Evolutionary conservation across 805 yeast species (phyloP).

Genomic region (Ogataea philodendri): DNA sequence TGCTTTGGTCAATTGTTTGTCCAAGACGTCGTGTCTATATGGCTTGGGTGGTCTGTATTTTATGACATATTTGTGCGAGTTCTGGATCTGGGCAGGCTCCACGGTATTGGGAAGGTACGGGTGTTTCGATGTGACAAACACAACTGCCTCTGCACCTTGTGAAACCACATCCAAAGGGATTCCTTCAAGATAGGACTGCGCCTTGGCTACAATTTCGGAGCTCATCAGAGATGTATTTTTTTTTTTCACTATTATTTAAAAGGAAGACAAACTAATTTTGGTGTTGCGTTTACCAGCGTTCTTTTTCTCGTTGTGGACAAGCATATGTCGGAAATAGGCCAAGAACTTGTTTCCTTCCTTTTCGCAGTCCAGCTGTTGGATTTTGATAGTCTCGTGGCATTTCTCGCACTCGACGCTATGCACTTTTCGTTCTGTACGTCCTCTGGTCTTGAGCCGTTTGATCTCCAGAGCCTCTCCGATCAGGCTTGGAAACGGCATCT

Average conservation of each 20-base stretch:
- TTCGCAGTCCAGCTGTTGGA: slow-evolving; percentile 19
- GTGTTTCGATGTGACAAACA: slow-evolving; percentile 59
- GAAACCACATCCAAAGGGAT: slow-evolving; percentile 58
- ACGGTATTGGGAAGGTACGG: slow-evolving; percentile 53
- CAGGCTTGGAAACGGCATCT: slow-evolving; percentile 28
- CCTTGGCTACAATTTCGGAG: slow-evolving; percentile 44
- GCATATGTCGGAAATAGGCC: slow-evolving; percentile 30
- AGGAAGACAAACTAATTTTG: slow-evolving; percentile 7
- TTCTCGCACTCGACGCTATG: slow-evolving; percentile 27
- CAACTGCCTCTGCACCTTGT: slow-evolving; percentile 91
- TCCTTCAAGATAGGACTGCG: slow-evolving; percentile 43
- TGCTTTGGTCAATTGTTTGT: slow-evolving; percentile 68
- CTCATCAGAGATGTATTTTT: slow-evolving; percentile 44
- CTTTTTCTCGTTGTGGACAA: slow-evolving; percentile 28
- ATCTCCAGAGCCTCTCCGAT: slow-evolving; percentile 24
- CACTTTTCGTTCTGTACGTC: slow-evolving; percentile 16
- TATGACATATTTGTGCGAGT: slow-evolving; percentile 49
- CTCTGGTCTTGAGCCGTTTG: slow-evolving; percentile 19
- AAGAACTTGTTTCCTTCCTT: slow-evolving; percentile 25
- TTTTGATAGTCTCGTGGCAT: slow-evolving; percentile 23
- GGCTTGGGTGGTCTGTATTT: slow-evolving; percentile 87
- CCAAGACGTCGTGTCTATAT: slow-evolving; percentile 86
- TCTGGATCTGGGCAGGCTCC: slow-evolving; percentile 27
- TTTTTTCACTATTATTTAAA: slow-evolving; percentile 4
- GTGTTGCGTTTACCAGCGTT: slow-evolving; percentile 19